These are phyloP conservation scores for Lyophyllum decastes DNA, from an alignment of 768 basidiomycete genomes.

Conservation along the genomic window DNA sequence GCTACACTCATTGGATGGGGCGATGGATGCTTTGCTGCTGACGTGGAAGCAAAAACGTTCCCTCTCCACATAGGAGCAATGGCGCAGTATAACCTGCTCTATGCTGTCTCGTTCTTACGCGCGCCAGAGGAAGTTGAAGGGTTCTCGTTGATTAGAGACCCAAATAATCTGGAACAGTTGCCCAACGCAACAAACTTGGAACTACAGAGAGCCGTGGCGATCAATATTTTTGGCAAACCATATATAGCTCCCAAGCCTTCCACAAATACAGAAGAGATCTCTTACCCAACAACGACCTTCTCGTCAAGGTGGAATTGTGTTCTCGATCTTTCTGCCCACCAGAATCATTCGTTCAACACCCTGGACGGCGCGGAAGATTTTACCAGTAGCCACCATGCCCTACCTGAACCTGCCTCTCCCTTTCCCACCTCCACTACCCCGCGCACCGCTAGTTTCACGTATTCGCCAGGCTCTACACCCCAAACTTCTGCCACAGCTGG, in stretches of 20 bases:
- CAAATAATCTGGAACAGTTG: conserved; percentile 22
- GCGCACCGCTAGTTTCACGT: conserved; percentile 18
- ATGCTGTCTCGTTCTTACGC: conserved; percentile 81
- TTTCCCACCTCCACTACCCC: conserved; percentile 54
- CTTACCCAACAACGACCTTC: conserved; percentile 74
- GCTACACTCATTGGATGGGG: conserved; percentile 56
- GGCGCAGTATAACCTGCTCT: conserved; percentile 88
- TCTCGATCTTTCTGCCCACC: conserved; percentile 66
- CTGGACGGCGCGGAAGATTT: conserved; percentile 33
- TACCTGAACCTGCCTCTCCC: conserved; percentile 80
- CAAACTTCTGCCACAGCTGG: conserved; percentile 50
- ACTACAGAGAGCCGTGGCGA: conserved; percentile 75
- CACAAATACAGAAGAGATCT: conserved; percentile 18
- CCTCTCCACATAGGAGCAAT: conserved; percentile 69
- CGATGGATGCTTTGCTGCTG: conserved; percentile 50
- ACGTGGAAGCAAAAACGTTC: conserved; percentile 51
- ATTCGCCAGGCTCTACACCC: conserved; percentile 23
- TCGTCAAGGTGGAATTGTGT: conserved; percentile 90
- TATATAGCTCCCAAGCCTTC: conserved; percentile 35
- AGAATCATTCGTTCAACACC: conserved; percentile 28
- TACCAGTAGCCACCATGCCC: conserved; percentile 38
- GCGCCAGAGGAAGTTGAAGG: conserved; percentile 59
- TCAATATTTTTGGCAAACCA: conserved; percentile 78
- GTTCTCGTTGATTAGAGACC: conserved; percentile 32
- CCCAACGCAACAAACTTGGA: conserved; percentile 36